phyloP scores from a whole-genome alignment of 176 grass and related monocot genomes.

The Raddia distichophylla region DNA sequence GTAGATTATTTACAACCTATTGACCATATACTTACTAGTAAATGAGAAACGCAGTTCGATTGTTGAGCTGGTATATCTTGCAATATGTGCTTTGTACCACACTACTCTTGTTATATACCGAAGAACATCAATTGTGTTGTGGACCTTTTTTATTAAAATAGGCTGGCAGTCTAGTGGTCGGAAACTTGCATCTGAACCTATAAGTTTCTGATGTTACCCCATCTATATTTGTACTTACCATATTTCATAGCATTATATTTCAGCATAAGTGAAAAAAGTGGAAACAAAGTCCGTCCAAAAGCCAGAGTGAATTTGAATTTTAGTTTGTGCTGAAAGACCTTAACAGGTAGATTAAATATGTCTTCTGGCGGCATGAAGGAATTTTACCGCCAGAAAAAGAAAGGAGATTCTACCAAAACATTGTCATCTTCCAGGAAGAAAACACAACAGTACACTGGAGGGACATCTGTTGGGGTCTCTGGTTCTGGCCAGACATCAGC shows the following conservation, averaged over 20 bases:
- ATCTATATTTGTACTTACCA: neutral
- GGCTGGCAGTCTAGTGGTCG: neutral
- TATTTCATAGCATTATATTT: neutral
- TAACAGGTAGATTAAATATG: slow-evolving; percentile 44
- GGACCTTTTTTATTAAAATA: slow-evolving; percentile 1
- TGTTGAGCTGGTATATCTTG: neutral
- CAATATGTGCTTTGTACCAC: neutral
- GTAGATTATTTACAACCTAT: neutral
- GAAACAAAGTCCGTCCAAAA: slow-evolving; percentile 2
- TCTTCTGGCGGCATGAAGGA: slow-evolving; percentile 51
- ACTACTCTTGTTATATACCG: neutral
- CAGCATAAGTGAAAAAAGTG: neutral
- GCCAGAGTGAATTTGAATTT: neutral
- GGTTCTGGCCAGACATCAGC: slow-evolving; percentile 44
- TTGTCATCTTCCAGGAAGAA: slow-evolving; percentile 53
- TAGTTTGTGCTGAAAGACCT: neutral
- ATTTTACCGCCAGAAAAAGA: slow-evolving; percentile 67
- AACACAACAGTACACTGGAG: slow-evolving; percentile 43
- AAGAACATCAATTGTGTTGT: neutral
- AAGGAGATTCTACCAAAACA: slow-evolving; percentile 34
- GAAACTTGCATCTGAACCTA: neutral
- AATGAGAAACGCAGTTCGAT: neutral
- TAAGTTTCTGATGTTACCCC: neutral
- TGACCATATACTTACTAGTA: neutral
- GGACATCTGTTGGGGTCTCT: slow-evolving; percentile 27